Conservation (phyloP, 768 basidiomycete species). For the Pisolithus marmoratus region DNA sequence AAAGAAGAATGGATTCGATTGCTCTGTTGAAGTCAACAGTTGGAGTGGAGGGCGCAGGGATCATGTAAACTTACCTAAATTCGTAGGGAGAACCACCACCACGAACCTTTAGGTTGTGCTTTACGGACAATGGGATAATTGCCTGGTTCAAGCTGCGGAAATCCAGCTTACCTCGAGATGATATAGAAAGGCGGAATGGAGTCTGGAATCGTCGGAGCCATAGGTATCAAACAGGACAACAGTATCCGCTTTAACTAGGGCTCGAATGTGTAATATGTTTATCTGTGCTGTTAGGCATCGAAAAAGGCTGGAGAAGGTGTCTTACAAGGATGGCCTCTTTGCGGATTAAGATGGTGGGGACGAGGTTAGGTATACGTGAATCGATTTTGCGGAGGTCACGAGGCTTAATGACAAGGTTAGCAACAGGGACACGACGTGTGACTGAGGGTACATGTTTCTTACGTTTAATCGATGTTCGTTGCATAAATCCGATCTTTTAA, state of each 20-base stretch:
- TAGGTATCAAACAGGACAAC: conserved; percentile 91
- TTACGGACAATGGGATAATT: conserved; percentile 10
- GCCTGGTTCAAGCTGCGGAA: conserved; percentile 8
- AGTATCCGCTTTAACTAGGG: conserved; percentile 88
- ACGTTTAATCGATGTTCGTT: conserved; percentile 86
- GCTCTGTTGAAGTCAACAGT: conserved; percentile 50
- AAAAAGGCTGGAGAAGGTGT: conserved; percentile 10
- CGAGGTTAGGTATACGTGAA: conserved; percentile 87
- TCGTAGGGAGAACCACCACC: conserved; percentile 74
- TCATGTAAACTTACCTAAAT: conserved; percentile 55
- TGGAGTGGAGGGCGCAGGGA: conserved; percentile 9
- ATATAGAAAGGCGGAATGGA: conserved; percentile 84
- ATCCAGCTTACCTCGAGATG: conserved; percentile 63
- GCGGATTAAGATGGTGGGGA: conserved; percentile 88
- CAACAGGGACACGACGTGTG: conserved; percentile 14
- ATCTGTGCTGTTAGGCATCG: conserved; percentile 41
- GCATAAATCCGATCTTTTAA: conserved; percentile 88
- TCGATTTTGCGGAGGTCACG: conserved; percentile 97
- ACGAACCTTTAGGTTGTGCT: conserved; percentile 83
- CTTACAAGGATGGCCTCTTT: conserved; percentile 82
- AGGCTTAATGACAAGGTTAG: conserved; percentile 47
- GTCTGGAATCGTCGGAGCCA: conserved; percentile 78
- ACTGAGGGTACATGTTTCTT: conserved; percentile 29
- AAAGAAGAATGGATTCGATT: conserved; percentile 87
- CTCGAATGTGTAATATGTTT: conserved; percentile 92